Evolutionary conservation across 192 early-diverging fungal species (phyloP).

Genomic region (Dimargaris xerosporica): DNA sequence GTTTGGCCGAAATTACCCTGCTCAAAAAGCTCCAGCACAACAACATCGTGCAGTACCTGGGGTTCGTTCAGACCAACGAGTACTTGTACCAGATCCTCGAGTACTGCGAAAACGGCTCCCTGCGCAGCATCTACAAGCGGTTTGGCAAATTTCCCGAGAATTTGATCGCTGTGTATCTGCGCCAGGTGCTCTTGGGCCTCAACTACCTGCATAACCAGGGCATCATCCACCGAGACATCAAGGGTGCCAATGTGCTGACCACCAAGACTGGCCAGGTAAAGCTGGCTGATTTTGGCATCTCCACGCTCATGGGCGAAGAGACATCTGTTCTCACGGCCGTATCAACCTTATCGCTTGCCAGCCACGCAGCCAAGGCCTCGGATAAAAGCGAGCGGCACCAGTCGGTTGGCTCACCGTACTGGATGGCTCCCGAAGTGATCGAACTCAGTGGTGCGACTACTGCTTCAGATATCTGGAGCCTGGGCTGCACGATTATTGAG

Average conservation of each 20-base stretch:
- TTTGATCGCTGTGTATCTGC: constrained; percentile 53
- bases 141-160: constrained; percentile 59
- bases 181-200: constrained; percentile 37
- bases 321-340: too few relatives aligned
- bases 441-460: constrained; percentile 48
- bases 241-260: constrained; percentile 48
- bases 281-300: constrained; percentile 66
- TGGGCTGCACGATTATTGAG: constrained; percentile 57
- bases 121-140: constrained; percentile 51
- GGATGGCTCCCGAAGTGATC: constrained; percentile 65
- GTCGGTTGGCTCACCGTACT: constrained; percentile 57
- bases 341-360: too few relatives aligned
- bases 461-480: constrained; percentile 56
- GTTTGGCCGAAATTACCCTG: constrained; percentile 9
- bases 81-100: constrained; percentile 76
- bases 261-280: constrained; percentile 56
- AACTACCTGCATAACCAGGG: constrained; percentile 36
- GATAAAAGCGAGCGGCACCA: constrained; percentile 19
- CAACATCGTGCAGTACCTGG: constrained; percentile 56
- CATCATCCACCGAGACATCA: constrained; percentile 40
- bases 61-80: constrained; percentile 53
- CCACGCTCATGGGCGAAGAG: constrained; percentile 35
- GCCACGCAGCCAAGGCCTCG: too few relatives aligned
- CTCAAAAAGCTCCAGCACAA: constrained; percentile 25
- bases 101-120: constrained; percentile 57